A percentile compares a stretch with the other conserved stretches of the same genome.
Conservation (phyloP, 169 alveolate species). For the Plasmodium falciparum region DNA sequence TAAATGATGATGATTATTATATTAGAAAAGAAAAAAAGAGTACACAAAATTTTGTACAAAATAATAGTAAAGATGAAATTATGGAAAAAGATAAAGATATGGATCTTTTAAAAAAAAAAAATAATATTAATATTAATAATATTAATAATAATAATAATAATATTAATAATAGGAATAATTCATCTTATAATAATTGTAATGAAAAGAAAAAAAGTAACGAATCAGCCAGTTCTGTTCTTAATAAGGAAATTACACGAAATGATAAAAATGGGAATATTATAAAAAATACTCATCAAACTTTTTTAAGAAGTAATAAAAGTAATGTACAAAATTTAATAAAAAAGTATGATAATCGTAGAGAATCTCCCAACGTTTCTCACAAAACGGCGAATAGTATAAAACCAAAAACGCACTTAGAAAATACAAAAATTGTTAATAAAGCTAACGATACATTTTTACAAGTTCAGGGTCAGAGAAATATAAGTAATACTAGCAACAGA, state of each 20-base stretch:
- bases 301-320: conserved; percentile 33
- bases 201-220: not conserved
- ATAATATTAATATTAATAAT: not conserved
- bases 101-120: not conserved
- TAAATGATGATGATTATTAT: no score
- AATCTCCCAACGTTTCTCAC: not conserved
- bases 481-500: no score
- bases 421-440: no score
- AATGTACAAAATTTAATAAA: conserved; percentile 41
- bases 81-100: not conserved
- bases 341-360: conserved; percentile 24
- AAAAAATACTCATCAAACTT: conserved; percentile 6
- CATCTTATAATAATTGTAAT: not conserved
- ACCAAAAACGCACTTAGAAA: not conserved
- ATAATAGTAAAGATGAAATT: not conserved
- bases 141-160: not conserved
- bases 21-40: no score
- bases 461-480: no score
- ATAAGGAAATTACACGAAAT: not conserved
- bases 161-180: not conserved
- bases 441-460: no score
- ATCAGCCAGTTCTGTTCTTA: not conserved
- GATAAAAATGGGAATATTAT: not conserved
- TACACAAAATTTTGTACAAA: no score
- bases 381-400: not conserved